Conservation (phyloP, 352 stramenopile species). For the Phytopythium vexans region DNA sequence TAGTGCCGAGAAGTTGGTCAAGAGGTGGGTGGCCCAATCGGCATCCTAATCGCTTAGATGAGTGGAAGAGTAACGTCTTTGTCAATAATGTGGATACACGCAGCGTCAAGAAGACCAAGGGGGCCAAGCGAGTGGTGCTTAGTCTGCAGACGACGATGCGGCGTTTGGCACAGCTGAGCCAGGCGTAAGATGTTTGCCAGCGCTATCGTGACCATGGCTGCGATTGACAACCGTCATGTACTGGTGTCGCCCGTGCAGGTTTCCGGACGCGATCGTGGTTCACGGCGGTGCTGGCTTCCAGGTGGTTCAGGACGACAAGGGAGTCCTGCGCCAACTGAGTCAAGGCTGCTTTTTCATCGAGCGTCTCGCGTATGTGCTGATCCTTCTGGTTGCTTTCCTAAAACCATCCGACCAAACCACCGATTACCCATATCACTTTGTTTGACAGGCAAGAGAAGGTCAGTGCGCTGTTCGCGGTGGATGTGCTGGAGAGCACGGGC, state of each 20-base stretch:
- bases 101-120: conserved; percentile 16
- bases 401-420: too few relatives aligned
- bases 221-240: background rate
- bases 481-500: conserved; percentile 68
- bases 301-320: conserved; percentile 42
- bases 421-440: background rate
- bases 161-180: conserved; percentile 51
- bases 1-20: conserved; percentile 41
- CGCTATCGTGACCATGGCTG: background rate
- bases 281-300: conserved; percentile 76
- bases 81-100: background rate
- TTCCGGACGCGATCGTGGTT: conserved; percentile 62
- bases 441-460: conserved; percentile 63
- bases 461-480: conserved; percentile 58
- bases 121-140: conserved; percentile 50
- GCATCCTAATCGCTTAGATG: background rate
- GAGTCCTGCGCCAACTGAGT: conserved; percentile 47
- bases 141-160: conserved; percentile 63
- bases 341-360: conserved; percentile 80
- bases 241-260: conserved; percentile 17
- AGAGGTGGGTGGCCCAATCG: conserved; percentile 18
- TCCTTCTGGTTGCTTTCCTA: background rate
- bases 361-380: conserved; percentile 59
- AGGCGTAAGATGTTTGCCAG: conserved; percentile 27
- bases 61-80: background rate